Conservation (phyloP, 1,284 basidiomycete genomes). For the Cystobasidium slooffiae region DNA sequence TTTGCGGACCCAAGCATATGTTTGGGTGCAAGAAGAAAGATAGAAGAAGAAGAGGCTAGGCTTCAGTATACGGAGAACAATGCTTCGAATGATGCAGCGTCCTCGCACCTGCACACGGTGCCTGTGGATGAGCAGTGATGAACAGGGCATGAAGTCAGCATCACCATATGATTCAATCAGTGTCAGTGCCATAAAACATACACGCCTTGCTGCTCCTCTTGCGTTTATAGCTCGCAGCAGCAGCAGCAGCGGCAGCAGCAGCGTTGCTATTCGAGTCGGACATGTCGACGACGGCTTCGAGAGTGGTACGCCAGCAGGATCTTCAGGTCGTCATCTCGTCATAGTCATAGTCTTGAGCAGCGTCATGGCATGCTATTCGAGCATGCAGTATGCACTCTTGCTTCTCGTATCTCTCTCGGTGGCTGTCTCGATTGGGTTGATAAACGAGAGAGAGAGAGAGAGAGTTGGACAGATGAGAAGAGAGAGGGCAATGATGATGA, state of each 20-base stretch:
- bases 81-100: not conserved
- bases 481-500: too few relatives aligned
- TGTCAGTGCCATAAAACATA: not conserved
- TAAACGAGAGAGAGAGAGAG: too few relatives aligned
- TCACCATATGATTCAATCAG: not conserved
- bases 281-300: not conserved
- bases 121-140: conserved; percentile 1
- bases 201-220: conserved; percentile 35
- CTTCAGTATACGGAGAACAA: not conserved
- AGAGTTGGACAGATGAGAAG: too few relatives aligned
- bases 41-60: not conserved
- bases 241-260: not conserved
- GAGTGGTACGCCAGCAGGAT: too few relatives aligned
- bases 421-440: too few relatives aligned
- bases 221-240: conserved; percentile 20
- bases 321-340: too few relatives aligned
- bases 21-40: not conserved
- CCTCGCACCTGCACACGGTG: conserved; percentile 18
- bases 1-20: not conserved
- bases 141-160: not conserved
- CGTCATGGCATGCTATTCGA: too few relatives aligned
- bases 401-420: too few relatives aligned
- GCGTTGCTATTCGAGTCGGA: not conserved
- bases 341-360: too few relatives aligned
- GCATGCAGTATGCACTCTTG: too few relatives aligned